phyloP scores from a whole-genome alignment of 306 rosid genomes.

The Gastrolobium bilobum region DNA sequence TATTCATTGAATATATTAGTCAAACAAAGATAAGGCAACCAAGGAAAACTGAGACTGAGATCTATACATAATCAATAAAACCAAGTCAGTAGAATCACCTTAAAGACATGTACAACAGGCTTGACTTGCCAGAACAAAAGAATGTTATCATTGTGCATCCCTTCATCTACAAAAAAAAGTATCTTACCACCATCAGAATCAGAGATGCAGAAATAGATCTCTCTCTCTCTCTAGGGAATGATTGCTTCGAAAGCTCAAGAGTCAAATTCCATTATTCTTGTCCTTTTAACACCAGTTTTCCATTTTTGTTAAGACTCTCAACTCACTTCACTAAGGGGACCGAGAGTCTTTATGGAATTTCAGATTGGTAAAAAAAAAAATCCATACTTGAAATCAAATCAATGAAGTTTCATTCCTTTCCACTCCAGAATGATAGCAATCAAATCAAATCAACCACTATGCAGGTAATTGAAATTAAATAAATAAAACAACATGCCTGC shows the following conservation, averaged over 20 bases:
- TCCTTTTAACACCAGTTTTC: neutral
- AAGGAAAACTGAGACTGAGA: constrained; percentile 23
- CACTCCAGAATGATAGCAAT: constrained; percentile 2
- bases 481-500: constrained; percentile 59
- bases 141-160: constrained; percentile 72
- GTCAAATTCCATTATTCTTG: constrained; percentile 4
- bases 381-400: constrained; percentile 15
- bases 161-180: constrained; percentile 66
- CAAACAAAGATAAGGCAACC: neutral
- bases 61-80: neutral
- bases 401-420: neutral
- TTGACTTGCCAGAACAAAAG: constrained; percentile 99
- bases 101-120: constrained; percentile 92
- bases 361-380: neutral
- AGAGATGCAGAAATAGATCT: constrained; percentile 33
- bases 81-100: constrained; percentile 64
- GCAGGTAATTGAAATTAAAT: neutral
- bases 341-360: constrained; percentile 19
- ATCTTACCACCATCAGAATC: constrained; percentile 40
- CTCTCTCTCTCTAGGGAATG: neutral
- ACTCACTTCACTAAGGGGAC: neutral
- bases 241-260: neutral
- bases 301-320: constrained; percentile 3
- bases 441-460: neutral
- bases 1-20: constrained; percentile 24